These are phyloP conservation scores for Neolentinus lepideus DNA, from an alignment of 1,284 basidiomycete genomes.

Conservation along the genomic window DNA sequence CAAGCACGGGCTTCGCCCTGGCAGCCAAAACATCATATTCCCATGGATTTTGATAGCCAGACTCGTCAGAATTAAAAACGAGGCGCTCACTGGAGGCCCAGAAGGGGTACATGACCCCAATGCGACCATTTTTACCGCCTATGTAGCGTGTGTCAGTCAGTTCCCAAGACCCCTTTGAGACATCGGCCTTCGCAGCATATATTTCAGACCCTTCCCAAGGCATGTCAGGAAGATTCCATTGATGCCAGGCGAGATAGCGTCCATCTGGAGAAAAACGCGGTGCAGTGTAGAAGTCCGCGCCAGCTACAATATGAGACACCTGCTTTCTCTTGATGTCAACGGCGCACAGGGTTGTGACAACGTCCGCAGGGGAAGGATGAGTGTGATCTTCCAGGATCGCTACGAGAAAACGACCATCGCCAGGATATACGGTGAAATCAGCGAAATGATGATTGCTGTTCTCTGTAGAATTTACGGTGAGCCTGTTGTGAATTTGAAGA, in stretches of 20 bases:
- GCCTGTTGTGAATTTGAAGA: neutral
- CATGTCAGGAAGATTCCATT: conserved; percentile 79
- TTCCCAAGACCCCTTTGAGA: neutral
- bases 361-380: conserved; percentile 41
- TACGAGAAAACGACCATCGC: conserved; percentile 32
- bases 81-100: conserved; percentile 57
- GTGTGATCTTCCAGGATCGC: conserved; percentile 67
- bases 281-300: conserved; percentile 60
- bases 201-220: conserved; percentile 72
- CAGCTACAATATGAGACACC: conserved; percentile 37
- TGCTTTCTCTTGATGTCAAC: conserved; percentile 40
- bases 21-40: conserved; percentile 28
- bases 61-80: conserved; percentile 61
- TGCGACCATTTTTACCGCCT: conserved; percentile 37
- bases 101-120: conserved; percentile 45
- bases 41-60: conserved; percentile 71
- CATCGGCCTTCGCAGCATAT: conserved; percentile 37
- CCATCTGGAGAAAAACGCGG: conserved; percentile 68
- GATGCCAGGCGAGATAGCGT: conserved; percentile 55
- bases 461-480: conserved; percentile 21
- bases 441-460: conserved; percentile 52
- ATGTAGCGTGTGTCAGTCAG: conserved; percentile 25
- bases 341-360: conserved; percentile 51
- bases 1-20: conserved; percentile 34
- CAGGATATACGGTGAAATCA: conserved; percentile 40